These are phyloP conservation scores for Auricularia heimuer DNA, from an alignment of 768 basidiomycete genomes.

Conservation along the genomic window DNA sequence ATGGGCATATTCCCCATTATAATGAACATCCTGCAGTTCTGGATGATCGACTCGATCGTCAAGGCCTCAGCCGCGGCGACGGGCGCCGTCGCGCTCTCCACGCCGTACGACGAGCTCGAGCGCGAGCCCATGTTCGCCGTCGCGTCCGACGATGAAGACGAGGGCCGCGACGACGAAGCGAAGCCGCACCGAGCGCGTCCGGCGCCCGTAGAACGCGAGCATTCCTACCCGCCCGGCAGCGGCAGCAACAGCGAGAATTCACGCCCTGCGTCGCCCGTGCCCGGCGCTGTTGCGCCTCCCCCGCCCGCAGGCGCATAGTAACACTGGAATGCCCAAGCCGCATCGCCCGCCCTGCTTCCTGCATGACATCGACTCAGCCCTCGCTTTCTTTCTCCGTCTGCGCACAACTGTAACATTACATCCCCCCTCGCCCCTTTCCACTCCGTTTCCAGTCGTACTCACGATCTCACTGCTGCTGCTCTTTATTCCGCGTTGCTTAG, in stretches of 20 bases:
- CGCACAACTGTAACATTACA: too few species aligned
- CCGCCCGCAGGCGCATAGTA: not conserved
- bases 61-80: slow-evolving; percentile 45
- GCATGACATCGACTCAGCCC: too few species aligned
- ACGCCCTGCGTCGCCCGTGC: not conserved
- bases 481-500: too few species aligned
- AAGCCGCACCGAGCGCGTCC: not conserved
- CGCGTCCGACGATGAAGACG: slow-evolving; percentile 44
- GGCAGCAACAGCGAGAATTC: not conserved
- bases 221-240: not conserved
- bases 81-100: slow-evolving; percentile 26
- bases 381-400: too few species aligned
- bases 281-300: not conserved
- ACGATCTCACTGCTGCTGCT: too few species aligned
- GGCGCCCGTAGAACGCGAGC: not conserved
- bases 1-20: slow-evolving; percentile 88
- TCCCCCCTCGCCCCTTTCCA: too few species aligned
- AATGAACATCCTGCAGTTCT: slow-evolving; percentile 89
- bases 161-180: slow-evolving; percentile 25
- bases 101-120: slow-evolving; percentile 31
- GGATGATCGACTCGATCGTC: slow-evolving; percentile 89
- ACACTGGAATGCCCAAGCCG: too few species aligned
- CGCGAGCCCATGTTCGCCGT: slow-evolving; percentile 55
- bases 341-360: not conserved
- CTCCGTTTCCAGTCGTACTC: too few species aligned